Evolutionary conservation across 148 eudicot species (phyloP).

Genomic region (Beta vulgaris): DNA sequence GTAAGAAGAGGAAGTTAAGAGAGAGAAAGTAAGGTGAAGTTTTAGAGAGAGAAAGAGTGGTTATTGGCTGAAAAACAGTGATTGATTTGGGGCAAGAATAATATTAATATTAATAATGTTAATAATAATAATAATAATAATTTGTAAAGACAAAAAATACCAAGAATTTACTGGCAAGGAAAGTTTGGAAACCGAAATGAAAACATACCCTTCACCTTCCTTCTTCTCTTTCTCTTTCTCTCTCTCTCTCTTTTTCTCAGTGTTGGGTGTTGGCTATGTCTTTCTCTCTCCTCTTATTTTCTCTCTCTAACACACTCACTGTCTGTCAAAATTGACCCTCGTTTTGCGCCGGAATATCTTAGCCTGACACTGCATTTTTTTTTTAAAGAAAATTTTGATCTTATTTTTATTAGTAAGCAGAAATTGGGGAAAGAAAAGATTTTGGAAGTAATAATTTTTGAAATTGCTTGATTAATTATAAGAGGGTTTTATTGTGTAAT

Average conservation of each 20-base stretch:
- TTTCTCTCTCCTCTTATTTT: not conserved
- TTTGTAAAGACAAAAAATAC: not conserved
- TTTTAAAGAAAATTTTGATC: not conserved
- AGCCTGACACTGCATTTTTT: not conserved
- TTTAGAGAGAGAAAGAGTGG: slow-evolving; percentile 1
- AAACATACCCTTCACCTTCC: slow-evolving; percentile 40
- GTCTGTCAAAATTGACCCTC: slow-evolving; percentile 25
- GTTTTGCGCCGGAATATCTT: slow-evolving; percentile 26
- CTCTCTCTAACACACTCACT: not conserved
- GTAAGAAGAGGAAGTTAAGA: not conserved
- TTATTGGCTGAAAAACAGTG: slow-evolving; percentile 18
- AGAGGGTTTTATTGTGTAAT: not conserved
- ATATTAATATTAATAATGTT: not conserved
- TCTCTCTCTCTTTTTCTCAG: too few relatives aligned
- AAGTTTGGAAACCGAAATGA: slow-evolving; percentile 38
- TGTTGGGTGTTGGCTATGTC: too few relatives aligned
- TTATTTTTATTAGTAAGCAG: too few relatives aligned
- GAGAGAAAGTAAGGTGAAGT: slow-evolving; percentile 6
- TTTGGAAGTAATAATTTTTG: not conserved
- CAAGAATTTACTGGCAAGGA: slow-evolving; percentile 24
- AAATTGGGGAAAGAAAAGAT: not conserved
- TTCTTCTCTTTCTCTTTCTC: not conserved
- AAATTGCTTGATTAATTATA: not conserved
- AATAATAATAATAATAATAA: not conserved
- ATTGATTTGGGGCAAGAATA: not conserved